Evolutionary conservation across 2,329 filamentous ascomycete genomes (phyloP), one percentile per base, ranked within the genome.

Genomic region (Penicillium sp.): DNA sequence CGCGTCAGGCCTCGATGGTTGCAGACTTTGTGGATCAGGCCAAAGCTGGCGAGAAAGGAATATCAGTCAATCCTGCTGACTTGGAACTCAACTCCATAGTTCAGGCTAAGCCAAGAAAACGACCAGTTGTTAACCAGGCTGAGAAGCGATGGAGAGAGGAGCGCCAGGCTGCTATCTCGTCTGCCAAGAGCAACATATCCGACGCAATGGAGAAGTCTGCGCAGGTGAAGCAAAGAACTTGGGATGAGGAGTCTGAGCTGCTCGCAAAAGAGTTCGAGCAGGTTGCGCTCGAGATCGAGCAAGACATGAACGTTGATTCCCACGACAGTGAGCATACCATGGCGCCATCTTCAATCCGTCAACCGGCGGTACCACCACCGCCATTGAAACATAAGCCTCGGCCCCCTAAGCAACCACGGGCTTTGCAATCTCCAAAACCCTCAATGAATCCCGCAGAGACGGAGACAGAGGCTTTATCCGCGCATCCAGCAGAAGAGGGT

Each of bases 201-300:
- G 55, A 61, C 20, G 56, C 56, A 7, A 48, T 66, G 34, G 68
- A 68, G 21, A 62, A 63, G 21, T 63, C 62, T 14, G 62, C 65
- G 2, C 50, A 56, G 39, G 57, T 61, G 18, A 54, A 63, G 27
- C 60, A 68, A 17, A 63, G 51, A 39, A 68, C 59, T 15, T 68
- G 66, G 63, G 64, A 72, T 33, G 56, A 68, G 40, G 62, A 69
- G 19, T 69, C 68, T 9, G 66, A 70, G 34, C 60, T 62, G 21
- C 53, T 73, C 15, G 70, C 67, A 1, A 45, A 56, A 26, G 67
- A 72, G 34, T 57, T 73, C 16, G 64, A 69, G 33, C 59, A 65
- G 32, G 58, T 72, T 36, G 68, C 69, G 27, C 53, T 70, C 33
- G 66, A 72, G 39, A 53, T 71, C 4, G 65, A 70, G 33, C 51